phyloP scores from a whole-genome alignment of 352 stramenopile species.

The Phytophthora foliorum region DNA sequence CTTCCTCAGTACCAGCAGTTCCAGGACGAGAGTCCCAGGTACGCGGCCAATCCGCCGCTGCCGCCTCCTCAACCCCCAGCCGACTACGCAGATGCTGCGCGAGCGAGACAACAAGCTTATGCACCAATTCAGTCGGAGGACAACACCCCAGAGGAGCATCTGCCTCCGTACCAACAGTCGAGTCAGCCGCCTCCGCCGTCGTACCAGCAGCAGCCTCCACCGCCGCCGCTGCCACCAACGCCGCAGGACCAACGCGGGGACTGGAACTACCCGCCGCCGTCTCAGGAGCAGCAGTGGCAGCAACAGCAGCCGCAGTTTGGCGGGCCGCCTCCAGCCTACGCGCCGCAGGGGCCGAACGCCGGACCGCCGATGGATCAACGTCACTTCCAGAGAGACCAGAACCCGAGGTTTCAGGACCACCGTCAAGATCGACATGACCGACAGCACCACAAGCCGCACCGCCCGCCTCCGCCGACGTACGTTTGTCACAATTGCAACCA shows the following conservation, averaged over 20 bases:
- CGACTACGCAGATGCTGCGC: constrained; percentile 46
- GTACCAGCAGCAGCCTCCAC: constrained; percentile 25
- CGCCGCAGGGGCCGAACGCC: constrained; percentile 10
- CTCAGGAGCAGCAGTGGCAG: constrained; percentile 22
- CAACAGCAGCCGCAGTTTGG: constrained; percentile 24
- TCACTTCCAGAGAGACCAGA: constrained; percentile 36
- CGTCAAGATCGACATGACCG: constrained; percentile 30
- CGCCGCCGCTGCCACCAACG: constrained; percentile 8
- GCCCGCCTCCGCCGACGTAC: constrained; percentile 66
- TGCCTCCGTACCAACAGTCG: constrained; percentile 10
- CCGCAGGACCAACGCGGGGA: constrained; percentile 23
- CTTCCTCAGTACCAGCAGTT: constrained; percentile 23
- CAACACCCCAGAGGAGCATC: constrained; percentile 4
- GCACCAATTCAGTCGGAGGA: constrained; percentile 35
- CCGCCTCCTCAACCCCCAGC: constrained; percentile 17
- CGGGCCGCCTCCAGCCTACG: constrained; percentile 16
- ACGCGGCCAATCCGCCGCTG: constrained; percentile 23
- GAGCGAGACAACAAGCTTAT: constrained; percentile 52
- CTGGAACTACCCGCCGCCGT: constrained; percentile 23
- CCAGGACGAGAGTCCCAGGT: constrained; percentile 31
- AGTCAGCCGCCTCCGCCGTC: constrained; percentile 21
- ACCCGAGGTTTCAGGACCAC: constrained; percentile 35
- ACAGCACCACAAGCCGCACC: constrained; percentile 37
- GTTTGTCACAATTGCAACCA: constrained; percentile 83
- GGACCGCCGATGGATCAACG: constrained; percentile 15